Percentiles rank a stretch among this genome's conserved stretches.
phyloP scores from a whole-genome alignment of 2,329 filamentous ascomycete genomes.

The Fusarium setosum region DNA sequence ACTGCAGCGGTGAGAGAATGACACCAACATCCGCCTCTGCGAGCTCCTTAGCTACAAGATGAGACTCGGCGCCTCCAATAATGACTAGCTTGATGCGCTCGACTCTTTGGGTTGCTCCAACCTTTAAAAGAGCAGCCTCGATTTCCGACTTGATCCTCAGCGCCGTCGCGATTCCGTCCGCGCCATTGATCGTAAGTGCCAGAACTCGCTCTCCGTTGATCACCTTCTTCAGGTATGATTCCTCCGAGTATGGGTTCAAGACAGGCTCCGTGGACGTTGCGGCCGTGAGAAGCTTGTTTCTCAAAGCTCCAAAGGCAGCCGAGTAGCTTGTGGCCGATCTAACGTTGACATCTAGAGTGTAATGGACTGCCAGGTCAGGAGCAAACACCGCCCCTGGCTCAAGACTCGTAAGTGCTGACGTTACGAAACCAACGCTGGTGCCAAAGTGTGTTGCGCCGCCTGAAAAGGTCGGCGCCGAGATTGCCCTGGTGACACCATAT shows the following conservation, averaged over 20 bases:
- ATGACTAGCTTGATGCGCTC: constrained; percentile 64
- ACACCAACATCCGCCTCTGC: constrained; percentile 67
- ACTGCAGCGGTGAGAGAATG: constrained; percentile 69
- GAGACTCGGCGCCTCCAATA: constrained; percentile 71
- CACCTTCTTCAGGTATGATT: constrained; percentile 64
- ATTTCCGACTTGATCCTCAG: constrained; percentile 69
- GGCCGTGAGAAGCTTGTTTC: constrained; percentile 65
- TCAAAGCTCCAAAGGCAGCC: constrained; percentile 62
- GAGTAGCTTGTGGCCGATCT: constrained; percentile 63
- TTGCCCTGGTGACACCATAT: constrained; percentile 69
- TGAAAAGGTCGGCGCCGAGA: constrained; percentile 65
- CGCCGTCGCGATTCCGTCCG: constrained; percentile 70
- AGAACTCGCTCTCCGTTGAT: constrained; percentile 65
- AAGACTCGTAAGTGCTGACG: constrained; percentile 58
- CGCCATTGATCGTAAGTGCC: constrained; percentile 69
- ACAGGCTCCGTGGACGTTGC: constrained; percentile 50
- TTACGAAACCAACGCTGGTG: constrained; percentile 69
- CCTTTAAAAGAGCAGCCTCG: constrained; percentile 53
- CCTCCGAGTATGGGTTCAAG: constrained; percentile 59
- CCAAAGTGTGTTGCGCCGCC: constrained; percentile 61
- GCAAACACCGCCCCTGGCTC: constrained; percentile 63
- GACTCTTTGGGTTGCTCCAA: background rate
- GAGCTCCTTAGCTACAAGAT: constrained; percentile 68
- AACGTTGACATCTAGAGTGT: constrained; percentile 61
- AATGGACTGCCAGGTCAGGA: constrained; percentile 67